Conservation (phyloP, 768 basidiomycete genomes). For the Clitopilus passeckerianus region DNA sequence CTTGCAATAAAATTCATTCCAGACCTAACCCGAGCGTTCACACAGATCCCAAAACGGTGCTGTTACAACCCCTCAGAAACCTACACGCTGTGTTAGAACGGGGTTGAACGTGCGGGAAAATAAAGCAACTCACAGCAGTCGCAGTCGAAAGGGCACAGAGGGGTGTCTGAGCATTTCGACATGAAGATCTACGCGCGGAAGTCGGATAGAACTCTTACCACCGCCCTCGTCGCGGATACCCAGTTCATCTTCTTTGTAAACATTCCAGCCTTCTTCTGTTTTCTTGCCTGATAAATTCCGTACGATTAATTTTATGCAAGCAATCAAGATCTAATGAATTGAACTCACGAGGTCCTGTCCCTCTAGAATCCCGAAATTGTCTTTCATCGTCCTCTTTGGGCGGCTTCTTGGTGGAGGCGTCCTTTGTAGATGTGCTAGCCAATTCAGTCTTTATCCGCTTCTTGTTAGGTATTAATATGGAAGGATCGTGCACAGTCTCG, state of each 20-base stretch:
- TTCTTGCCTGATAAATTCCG: constrained; percentile 47
- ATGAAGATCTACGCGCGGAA: constrained; percentile 13
- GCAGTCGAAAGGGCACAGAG: constrained; percentile 86
- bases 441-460: constrained; percentile 33
- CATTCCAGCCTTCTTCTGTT: constrained; percentile 75
- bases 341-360: constrained; percentile 60
- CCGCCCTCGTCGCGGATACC: constrained; percentile 65
- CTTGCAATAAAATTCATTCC: not conserved
- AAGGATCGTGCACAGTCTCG: constrained; percentile 67
- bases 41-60: too few species aligned
- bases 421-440: not conserved
- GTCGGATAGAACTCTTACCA: constrained; percentile 40
- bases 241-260: constrained; percentile 83
- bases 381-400: constrained; percentile 32
- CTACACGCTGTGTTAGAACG: constrained; percentile 5
- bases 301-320: constrained; percentile 5
- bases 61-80: constrained; percentile 12
- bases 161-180: constrained; percentile 52
- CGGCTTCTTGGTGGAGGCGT: constrained; percentile 13
- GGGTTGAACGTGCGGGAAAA: not conserved
- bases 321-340: constrained; percentile 1
- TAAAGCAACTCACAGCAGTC: constrained; percentile 65
- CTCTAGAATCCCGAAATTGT: constrained; percentile 72
- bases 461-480: constrained; percentile 23
- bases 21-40: not conserved